Evolutionary conservation across 495 filamentous ascomycete species (phyloP), one percentile per base, ranked within the genome.

Genomic region (Penicillium samsonianum): DNA sequence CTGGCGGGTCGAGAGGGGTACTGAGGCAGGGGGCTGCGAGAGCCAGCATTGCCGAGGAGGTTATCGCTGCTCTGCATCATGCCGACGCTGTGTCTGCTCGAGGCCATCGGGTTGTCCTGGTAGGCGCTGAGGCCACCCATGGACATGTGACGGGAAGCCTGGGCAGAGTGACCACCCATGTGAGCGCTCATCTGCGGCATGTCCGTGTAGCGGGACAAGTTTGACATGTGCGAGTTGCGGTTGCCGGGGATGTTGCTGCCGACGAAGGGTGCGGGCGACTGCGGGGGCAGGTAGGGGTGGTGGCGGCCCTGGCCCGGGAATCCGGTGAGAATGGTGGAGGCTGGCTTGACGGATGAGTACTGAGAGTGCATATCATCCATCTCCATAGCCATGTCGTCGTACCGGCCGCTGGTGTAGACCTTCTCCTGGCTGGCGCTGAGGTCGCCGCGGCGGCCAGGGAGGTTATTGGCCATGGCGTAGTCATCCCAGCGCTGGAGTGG

Each of bases 281-380:
- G 85, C 6, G 91, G 91, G 3, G 90, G 88, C 80, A 92, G 89
- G 72, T 88, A 93, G 4, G 80, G 83, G 60, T 72, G 54, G 58
- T 76, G 61, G 17, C 77, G 78, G 43, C 84, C 82, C 49, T 86
- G 83, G 20, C 82, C 80, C 23, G 85, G 88, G 73, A 96, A 90
- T 50, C 92, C 92, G 33, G 90, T 94, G 43, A 98, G 81, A 58
- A 98, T 89, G 3, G 89, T 91, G 0, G 92, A 96, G 3, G 92
- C 90, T 22, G 95, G 94, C 73, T 91, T 92, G 59, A 92, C 90
- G 2, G 92, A 96, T 9, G 93, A 97, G 74, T 98, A 97, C 53
- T 95, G 84, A 1, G 91, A 96, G 65, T 93, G 92, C 82, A 97
- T 94, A 65, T 98, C 94, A 67, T 98, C 94, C 88, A 98, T 91